These are phyloP conservation scores for Diaporthe ilicicola DNA, from an alignment of 2,329 filamentous ascomycete genomes.

Conservation along the genomic window DNA sequence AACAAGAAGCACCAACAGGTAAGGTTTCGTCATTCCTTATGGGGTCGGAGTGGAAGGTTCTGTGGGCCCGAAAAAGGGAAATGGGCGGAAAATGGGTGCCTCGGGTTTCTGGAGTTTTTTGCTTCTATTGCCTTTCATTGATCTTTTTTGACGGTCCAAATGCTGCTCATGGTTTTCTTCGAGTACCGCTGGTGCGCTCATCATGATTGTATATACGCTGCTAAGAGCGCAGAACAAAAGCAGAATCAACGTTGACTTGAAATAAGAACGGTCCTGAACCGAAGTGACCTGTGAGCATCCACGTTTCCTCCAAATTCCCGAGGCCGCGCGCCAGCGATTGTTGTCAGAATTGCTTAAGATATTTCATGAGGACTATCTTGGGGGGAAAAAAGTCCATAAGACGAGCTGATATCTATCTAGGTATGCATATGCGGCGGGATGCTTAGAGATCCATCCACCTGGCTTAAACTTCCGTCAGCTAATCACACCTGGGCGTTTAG, in stretches of 20 bases:
- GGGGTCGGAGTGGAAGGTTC: background rate
- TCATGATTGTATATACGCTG: constrained; percentile 27
- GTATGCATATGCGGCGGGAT: background rate
- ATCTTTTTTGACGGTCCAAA: background rate
- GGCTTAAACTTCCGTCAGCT: too few species aligned
- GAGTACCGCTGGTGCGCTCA: constrained; percentile 10
- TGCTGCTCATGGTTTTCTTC: constrained; percentile 5
- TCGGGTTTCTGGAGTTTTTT: constrained; percentile 22
- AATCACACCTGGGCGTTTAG: background rate
- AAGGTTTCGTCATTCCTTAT: constrained; percentile 8
- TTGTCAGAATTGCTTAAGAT: constrained; percentile 65
- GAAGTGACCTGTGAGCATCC: background rate
- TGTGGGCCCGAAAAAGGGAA: background rate
- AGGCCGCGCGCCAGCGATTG: background rate
- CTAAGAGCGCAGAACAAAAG: constrained; percentile 15
- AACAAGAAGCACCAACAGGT: constrained; percentile 7
- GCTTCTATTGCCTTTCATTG: constrained; percentile 18
- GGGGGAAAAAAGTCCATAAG: constrained; percentile 86
- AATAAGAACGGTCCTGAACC: background rate
- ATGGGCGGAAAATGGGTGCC: constrained; percentile 26
- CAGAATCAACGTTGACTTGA: constrained; percentile 12
- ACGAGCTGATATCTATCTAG: too few species aligned
- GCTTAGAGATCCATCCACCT: background rate
- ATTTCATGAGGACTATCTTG: constrained; percentile 96
- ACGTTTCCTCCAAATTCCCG: background rate